Conservation (phyloP, 108 stramenopile species). For the Mayamaea pseudoterrestris region DNA sequence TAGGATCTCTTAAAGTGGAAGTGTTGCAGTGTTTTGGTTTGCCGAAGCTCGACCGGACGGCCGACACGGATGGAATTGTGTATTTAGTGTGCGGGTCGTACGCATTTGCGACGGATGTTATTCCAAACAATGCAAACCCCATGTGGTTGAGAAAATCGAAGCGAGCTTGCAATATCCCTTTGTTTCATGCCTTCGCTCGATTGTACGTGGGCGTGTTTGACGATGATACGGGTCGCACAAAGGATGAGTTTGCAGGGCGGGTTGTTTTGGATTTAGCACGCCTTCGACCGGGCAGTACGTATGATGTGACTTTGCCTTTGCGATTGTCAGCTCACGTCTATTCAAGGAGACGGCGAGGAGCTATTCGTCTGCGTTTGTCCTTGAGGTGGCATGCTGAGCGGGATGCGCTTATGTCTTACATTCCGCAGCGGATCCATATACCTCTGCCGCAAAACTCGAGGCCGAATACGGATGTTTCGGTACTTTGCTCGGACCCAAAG, state of each 20-base stretch:
- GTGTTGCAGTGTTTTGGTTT: constrained; percentile 47
- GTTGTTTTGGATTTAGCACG: constrained; percentile 42
- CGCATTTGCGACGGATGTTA: constrained; percentile 66
- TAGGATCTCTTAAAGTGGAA: constrained; percentile 45
- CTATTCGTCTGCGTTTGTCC: constrained; percentile 47
- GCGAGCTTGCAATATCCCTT: constrained; percentile 58
- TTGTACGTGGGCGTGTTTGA: constrained; percentile 58
- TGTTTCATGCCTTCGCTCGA: constrained; percentile 49
- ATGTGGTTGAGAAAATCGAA: constrained; percentile 45
- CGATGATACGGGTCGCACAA: constrained; percentile 35
- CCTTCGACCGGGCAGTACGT: constrained; percentile 38
- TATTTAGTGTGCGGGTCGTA: constrained; percentile 59
- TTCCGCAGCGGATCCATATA: constrained; percentile 21
- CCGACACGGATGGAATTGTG: constrained; percentile 50
- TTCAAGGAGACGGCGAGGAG: constrained; percentile 32
- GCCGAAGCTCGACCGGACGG: constrained; percentile 39
- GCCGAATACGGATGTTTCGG: constrained; percentile 19
- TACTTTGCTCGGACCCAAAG: constrained; percentile 42
- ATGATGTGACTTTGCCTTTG: constrained; percentile 53
- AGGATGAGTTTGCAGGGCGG: constrained; percentile 66
- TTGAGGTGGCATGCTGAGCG: constrained; percentile 43
- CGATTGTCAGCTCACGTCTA: constrained; percentile 44
- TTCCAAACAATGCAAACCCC: constrained; percentile 27
- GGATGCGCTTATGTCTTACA: constrained; percentile 47
- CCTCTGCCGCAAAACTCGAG: constrained; percentile 1